Conservation (phyloP, 2,329 filamentous ascomycete species). For the Trichoderma atrobrunneum region DNA sequence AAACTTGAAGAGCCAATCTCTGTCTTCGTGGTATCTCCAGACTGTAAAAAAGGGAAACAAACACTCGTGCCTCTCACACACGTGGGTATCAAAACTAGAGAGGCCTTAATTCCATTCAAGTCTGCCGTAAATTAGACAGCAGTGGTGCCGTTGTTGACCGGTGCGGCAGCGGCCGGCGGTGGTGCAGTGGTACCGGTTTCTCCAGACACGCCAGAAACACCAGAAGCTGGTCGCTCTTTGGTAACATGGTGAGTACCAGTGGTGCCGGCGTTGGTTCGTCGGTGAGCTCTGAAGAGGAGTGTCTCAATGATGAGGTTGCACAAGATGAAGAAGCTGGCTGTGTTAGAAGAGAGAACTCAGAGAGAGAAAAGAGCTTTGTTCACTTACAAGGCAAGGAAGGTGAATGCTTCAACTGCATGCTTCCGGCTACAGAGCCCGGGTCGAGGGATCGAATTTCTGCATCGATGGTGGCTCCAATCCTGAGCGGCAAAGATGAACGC, state of each 20-base stretch:
- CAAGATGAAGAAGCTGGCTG: slow-evolving; percentile 22
- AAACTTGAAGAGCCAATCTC: neutral
- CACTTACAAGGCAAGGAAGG: slow-evolving; percentile 28
- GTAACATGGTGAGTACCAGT: neutral
- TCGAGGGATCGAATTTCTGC: neutral
- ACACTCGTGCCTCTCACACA: neutral
- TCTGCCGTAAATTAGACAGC: neutral
- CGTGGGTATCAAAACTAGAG: slow-evolving; percentile 12
- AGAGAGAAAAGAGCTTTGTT: too few species aligned
- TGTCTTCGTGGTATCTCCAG: slow-evolving; percentile 1
- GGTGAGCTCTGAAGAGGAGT: slow-evolving; percentile 8
- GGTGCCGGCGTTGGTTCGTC: neutral
- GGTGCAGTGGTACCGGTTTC: neutral
- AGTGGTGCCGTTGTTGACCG: neutral
- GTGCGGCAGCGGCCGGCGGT: neutral
- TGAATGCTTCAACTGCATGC: slow-evolving; percentile 25
- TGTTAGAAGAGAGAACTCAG: neutral
- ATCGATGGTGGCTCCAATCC: slow-evolving; percentile 24
- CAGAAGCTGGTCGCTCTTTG: slow-evolving; percentile 13
- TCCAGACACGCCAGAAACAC: slow-evolving; percentile 4
- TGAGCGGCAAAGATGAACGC: slow-evolving; percentile 27
- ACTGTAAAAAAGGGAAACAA: neutral
- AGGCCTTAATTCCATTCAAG: neutral
- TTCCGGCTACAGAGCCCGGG: slow-evolving; percentile 22
- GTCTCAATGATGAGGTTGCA: slow-evolving; percentile 21